Evolutionary conservation across 2,329 filamentous ascomycete species (phyloP).

Genomic region (Rosellinia necatrix): DNA sequence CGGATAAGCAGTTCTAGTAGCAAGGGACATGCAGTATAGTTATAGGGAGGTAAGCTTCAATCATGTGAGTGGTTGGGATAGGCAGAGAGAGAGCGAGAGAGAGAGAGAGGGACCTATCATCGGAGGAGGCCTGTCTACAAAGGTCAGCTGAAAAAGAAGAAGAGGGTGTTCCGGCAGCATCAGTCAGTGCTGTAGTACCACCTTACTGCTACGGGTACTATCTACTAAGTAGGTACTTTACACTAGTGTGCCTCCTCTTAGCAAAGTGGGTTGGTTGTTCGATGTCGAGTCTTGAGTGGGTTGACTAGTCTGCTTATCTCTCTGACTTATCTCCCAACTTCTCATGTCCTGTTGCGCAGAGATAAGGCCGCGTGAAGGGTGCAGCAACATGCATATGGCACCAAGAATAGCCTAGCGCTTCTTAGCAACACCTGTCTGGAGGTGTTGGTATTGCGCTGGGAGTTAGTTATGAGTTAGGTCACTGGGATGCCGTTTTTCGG

Average conservation of each 20-base stretch:
- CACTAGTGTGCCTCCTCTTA: not conserved
- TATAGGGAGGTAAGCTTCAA: constrained; percentile 4
- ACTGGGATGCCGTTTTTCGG: no score
- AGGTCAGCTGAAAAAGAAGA: constrained; percentile 19
- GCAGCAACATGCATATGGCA: constrained; percentile 6
- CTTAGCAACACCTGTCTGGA: no score
- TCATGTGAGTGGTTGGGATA: constrained; percentile 17
- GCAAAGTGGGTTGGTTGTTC: not conserved
- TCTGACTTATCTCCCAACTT: constrained; percentile 21
- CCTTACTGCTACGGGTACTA: not conserved
- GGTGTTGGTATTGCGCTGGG: no score
- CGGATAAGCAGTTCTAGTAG: not conserved
- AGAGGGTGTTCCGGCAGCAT: not conserved
- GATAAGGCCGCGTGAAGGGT: constrained; percentile 30
- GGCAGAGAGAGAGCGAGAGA: not conserved
- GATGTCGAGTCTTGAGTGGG: no score
- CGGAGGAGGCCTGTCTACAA: not conserved
- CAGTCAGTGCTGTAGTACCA: no score
- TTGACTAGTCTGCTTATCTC: no score
- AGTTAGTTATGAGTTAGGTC: no score
- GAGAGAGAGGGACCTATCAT: not conserved
- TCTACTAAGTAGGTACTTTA: not conserved
- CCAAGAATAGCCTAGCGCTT: constrained; percentile 32
- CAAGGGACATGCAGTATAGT: constrained; percentile 2
- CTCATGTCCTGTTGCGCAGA: constrained; percentile 16